phyloP scores from a whole-genome alignment of 805 yeast genomes.

The Cyberlindnera euphorbiiphila region DNA sequence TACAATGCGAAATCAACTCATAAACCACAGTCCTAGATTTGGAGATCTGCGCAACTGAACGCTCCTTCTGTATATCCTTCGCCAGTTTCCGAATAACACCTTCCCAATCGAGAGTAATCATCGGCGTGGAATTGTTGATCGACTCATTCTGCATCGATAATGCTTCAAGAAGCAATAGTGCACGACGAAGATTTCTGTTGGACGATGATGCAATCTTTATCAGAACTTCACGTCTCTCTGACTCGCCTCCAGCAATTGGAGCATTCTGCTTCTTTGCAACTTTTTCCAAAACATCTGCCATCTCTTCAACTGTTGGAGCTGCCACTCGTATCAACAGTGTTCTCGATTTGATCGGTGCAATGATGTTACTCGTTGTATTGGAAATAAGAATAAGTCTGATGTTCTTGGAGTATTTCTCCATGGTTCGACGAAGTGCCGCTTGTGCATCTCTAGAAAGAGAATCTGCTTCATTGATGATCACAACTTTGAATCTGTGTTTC shows the following conservation, averaged over 20 bases:
- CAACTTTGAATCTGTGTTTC: slow-evolving; percentile 65
- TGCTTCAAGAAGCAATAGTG: slow-evolving; percentile 79
- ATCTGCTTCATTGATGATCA: slow-evolving; percentile 89
- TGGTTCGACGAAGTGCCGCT: slow-evolving; percentile 91
- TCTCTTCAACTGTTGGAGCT: slow-evolving; percentile 65
- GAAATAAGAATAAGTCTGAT: slow-evolving; percentile 81
- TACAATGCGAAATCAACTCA: slow-evolving; percentile 88
- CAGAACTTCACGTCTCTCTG: slow-evolving; percentile 41
- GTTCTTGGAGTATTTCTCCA: slow-evolving; percentile 91
- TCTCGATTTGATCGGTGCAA: slow-evolving; percentile 92
- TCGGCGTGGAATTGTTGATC: slow-evolving; percentile 42
- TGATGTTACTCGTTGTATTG: slow-evolving; percentile 86
- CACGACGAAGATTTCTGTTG: slow-evolving; percentile 72
- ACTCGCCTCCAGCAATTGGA: slow-evolving; percentile 32
- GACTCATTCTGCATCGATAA: slow-evolving; percentile 64
- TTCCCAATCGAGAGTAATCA: slow-evolving; percentile 86
- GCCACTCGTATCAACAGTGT: slow-evolving; percentile 85
- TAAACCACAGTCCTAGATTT: slow-evolving; percentile 67
- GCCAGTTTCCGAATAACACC: slow-evolving; percentile 69
- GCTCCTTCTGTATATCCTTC: slow-evolving; percentile 50
- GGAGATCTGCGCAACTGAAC: slow-evolving; percentile 54
- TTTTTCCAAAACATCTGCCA: slow-evolving; percentile 47
- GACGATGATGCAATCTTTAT: slow-evolving; percentile 49
- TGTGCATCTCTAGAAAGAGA: slow-evolving; percentile 89
- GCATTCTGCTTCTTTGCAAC: slow-evolving; percentile 57